These are phyloP conservation scores for Hemisphaericaspora xylanilytica DNA, from an alignment of 1,139 yeast species.

Conservation along the genomic window DNA sequence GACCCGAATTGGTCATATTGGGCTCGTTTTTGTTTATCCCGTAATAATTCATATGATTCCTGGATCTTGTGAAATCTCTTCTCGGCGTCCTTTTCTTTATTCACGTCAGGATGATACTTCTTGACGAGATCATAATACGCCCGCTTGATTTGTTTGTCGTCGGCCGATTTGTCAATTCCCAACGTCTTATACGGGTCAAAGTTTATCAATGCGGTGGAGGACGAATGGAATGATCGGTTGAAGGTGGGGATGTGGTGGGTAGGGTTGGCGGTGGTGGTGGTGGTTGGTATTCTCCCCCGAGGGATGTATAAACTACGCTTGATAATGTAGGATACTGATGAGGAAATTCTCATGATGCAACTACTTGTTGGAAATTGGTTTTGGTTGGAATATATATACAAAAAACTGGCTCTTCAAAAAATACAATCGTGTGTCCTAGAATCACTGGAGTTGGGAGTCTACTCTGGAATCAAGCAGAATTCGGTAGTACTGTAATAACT, in stretches of 20 bases:
- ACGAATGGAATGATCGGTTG: slow-evolving; percentile 29
- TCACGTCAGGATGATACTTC: slow-evolving; percentile 93
- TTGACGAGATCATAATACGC: slow-evolving; percentile 93
- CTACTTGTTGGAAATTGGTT: too few species aligned
- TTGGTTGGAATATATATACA: too few species aligned
- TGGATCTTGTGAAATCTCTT: slow-evolving; percentile 88
- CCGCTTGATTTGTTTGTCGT: slow-evolving; percentile 83
- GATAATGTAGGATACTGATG: neutral
- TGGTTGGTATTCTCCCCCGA: slow-evolving; percentile 2
- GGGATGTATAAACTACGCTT: neutral
- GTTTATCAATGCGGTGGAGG: slow-evolving; percentile 23
- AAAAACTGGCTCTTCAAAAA: too few species aligned
- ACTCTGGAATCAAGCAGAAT: too few species aligned
- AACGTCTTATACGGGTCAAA: slow-evolving; percentile 81
- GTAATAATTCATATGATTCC: slow-evolving; percentile 87
- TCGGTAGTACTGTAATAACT: too few species aligned
- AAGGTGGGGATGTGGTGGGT: too few species aligned
- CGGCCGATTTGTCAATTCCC: slow-evolving; percentile 73
- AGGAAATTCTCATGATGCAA: slow-evolving; percentile 1
- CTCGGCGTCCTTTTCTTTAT: slow-evolving; percentile 87
- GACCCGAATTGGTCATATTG: slow-evolving; percentile 94
- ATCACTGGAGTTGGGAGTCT: too few species aligned
- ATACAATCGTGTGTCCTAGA: too few species aligned
- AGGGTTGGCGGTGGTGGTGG: slow-evolving; percentile 1
- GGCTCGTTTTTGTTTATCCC: slow-evolving; percentile 81